Conservation (phyloP, 2,329 filamentous ascomycete genomes). For the Pyricularia sp. region DNA sequence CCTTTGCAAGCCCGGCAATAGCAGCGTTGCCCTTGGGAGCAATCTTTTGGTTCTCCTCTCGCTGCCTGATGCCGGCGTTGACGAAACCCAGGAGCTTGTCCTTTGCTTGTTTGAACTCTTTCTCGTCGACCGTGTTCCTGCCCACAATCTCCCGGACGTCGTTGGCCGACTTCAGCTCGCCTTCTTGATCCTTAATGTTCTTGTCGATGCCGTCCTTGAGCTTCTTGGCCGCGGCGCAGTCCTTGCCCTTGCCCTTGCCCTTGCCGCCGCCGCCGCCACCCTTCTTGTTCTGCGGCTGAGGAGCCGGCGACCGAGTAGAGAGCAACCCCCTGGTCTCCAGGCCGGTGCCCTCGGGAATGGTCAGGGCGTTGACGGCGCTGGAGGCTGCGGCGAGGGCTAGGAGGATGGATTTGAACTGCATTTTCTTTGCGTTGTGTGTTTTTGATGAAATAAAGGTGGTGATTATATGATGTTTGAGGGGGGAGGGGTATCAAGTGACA, state of each 20-base stretch:
- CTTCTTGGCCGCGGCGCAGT: not conserved
- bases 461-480: too few relatives aligned
- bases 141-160: not conserved
- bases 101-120: not conserved
- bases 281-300: not conserved
- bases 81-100: not conserved
- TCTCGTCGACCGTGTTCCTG: not conserved
- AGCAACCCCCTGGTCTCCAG: not conserved
- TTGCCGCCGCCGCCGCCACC: not conserved
- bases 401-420: not conserved
- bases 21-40: not conserved
- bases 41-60: not conserved
- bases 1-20: not conserved
- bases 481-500: not conserved
- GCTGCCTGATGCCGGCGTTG: not conserved
- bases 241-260: not conserved
- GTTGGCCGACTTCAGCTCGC: not conserved
- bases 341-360: not conserved
- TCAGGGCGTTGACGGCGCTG: not conserved
- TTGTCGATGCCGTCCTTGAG: not conserved
- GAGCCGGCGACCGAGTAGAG: not conserved
- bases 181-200: not conserved
- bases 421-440: too few relatives aligned
- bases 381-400: not conserved
- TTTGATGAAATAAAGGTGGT: too few relatives aligned